Evolutionary conservation across 768 basidiomycete species (phyloP).

Genomic region (Trametopsis cervina): DNA sequence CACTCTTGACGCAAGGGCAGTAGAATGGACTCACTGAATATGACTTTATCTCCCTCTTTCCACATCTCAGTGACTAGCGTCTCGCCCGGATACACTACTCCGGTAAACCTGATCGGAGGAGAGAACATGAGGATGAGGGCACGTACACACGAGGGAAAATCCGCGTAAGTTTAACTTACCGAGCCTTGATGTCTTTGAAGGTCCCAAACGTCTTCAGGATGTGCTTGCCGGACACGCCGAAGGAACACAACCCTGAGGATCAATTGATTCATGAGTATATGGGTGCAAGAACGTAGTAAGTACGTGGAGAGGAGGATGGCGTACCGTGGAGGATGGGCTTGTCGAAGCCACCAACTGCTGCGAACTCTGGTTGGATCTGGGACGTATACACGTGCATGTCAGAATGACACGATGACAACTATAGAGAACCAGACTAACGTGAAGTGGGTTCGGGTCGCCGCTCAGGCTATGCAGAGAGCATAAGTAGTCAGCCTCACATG

Average conservation of each 20-base stretch:
- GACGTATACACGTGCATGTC: slow-evolving; percentile 1
- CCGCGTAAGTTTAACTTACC: slow-evolving; percentile 37
- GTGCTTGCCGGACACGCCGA: slow-evolving; percentile 93
- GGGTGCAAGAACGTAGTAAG: neutral
- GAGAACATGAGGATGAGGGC: slow-evolving; percentile 4
- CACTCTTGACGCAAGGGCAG: slow-evolving; percentile 1
- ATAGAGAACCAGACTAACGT: slow-evolving; percentile 42
- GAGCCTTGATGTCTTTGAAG: slow-evolving; percentile 91
- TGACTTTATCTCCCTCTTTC: slow-evolving; percentile 88
- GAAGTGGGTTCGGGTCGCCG: slow-evolving; percentile 88
- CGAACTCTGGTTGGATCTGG: slow-evolving; percentile 89
- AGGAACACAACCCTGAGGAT: slow-evolving; percentile 66
- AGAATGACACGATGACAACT: neutral
- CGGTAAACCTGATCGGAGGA: slow-evolving; percentile 58
- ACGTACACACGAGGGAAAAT: neutral
- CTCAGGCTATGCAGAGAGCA: slow-evolving; percentile 52
- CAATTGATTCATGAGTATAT: neutral
- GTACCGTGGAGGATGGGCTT: slow-evolving; percentile 77
- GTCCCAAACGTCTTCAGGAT: slow-evolving; percentile 80
- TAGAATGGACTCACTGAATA: slow-evolving; percentile 65
- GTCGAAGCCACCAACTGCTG: slow-evolving; percentile 91
- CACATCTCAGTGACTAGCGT: slow-evolving; percentile 97
- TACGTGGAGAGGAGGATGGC: no score
- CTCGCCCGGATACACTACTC: slow-evolving; percentile 92
- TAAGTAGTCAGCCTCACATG: slow-evolving; percentile 1